Evolutionary conservation across 2,329 filamentous ascomycete genomes (phyloP).

Genomic region (Fusarium drepaniforme): DNA sequence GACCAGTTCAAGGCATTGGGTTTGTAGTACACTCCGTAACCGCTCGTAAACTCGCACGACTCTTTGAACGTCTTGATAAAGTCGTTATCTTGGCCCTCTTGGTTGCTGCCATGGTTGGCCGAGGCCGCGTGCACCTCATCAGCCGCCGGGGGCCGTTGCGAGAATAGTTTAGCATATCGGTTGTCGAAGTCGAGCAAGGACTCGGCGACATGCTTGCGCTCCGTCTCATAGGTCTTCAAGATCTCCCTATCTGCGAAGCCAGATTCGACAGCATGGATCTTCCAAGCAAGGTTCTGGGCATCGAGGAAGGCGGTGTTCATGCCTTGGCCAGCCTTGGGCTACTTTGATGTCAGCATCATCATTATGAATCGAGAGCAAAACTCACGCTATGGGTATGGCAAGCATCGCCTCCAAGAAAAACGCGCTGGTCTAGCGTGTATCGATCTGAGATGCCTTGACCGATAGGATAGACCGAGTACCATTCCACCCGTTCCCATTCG

Average conservation of each 20-base stretch:
- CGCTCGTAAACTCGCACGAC: slow-evolving; percentile 90
- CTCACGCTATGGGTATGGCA: slow-evolving; percentile 82
- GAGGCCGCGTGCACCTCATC: slow-evolving; percentile 79
- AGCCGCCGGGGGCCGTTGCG: slow-evolving; percentile 78
- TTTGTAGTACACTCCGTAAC: slow-evolving; percentile 89
- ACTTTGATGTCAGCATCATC: slow-evolving; percentile 47
- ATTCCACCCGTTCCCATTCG: slow-evolving; percentile 75
- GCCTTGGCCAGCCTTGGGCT: slow-evolving; percentile 82
- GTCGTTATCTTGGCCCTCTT: slow-evolving; percentile 71
- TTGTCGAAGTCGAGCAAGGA: slow-evolving; percentile 88
- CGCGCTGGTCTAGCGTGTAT: slow-evolving; percentile 75
- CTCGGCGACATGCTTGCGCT: slow-evolving; percentile 88
- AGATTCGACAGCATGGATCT: slow-evolving; percentile 89
- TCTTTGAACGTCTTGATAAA: slow-evolving; percentile 94
- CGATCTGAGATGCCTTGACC: slow-evolving; percentile 79
- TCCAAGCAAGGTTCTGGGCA: slow-evolving; percentile 93
- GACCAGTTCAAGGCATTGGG: slow-evolving; percentile 90
- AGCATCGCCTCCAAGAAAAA: slow-evolving; percentile 83
- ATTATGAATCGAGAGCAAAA: slow-evolving; percentile 49
- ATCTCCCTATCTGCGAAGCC: slow-evolving; percentile 82
- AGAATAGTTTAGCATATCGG: slow-evolving; percentile 91
- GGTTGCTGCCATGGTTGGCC: slow-evolving; percentile 41
- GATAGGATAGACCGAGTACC: slow-evolving; percentile 84
- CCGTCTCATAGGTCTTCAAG: slow-evolving; percentile 86
- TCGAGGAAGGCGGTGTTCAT: slow-evolving; percentile 87